Evolutionary conservation across 83 land plant species (phyloP).

Genomic region (Diphasiastrum complanatum): DNA sequence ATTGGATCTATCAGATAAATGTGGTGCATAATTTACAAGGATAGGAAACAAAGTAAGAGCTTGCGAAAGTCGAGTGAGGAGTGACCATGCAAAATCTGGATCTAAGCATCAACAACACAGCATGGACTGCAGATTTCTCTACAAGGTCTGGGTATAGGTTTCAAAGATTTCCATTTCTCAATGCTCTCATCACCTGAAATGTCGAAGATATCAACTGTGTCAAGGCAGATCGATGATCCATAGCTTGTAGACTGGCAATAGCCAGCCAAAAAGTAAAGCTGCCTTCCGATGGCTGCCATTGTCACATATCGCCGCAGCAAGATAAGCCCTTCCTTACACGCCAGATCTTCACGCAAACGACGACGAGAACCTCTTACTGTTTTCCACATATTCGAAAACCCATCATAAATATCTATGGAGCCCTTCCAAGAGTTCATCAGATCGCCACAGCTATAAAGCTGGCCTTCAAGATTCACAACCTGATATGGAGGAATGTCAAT

Average conservation of each 20-base stretch:
- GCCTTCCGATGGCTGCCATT: conserved; percentile 35
- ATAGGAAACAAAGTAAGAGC: no score
- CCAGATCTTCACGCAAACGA: not conserved
- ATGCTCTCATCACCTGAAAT: conserved; percentile 1
- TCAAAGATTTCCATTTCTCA: conserved; percentile 22
- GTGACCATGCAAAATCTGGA: no score
- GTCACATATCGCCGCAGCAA: conserved; percentile 21
- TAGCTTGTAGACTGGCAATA: conserved; percentile 13
- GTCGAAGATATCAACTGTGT: conserved; percentile 23
- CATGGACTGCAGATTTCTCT: conserved; percentile 36
- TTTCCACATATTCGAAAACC: conserved; percentile 33
- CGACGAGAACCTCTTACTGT: conserved; percentile 26
- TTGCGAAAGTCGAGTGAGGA: no score
- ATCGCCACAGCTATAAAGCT: conserved; percentile 45
- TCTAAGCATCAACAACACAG: no score
- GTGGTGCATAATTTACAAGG: no score
- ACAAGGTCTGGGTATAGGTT: conserved; percentile 18
- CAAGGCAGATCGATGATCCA: not conserved
- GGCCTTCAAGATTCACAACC: conserved; percentile 27
- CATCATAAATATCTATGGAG: conserved; percentile 38
- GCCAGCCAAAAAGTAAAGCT: conserved; percentile 35
- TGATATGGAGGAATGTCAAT: conserved; percentile 51
- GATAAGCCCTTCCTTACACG: not conserved
- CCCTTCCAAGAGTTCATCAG: conserved; percentile 42
- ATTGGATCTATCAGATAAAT: no score